A percentile compares a stretch with the other conserved stretches of the same genome.
Evolutionary conservation across 2,329 filamentous ascomycete genomes (phyloP).

Genomic region (Epichloe uncinata): DNA sequence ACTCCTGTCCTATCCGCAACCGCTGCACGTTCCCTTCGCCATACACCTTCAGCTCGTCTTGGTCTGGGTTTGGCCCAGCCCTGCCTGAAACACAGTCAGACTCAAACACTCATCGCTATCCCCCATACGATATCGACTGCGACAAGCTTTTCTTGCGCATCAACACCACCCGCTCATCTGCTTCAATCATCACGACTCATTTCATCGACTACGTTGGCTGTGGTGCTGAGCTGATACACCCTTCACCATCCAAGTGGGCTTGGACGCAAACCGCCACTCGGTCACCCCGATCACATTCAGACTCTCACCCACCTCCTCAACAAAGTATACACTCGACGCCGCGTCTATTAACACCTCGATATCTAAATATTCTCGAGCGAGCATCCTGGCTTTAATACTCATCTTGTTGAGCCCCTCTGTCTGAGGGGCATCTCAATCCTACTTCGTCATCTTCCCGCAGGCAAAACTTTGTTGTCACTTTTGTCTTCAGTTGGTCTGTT

Average conservation of each 20-base stretch:
- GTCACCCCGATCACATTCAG: conserved; percentile 3
- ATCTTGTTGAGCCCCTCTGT: conserved; percentile 4
- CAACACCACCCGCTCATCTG: conserved; percentile 3
- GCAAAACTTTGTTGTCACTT: background rate
- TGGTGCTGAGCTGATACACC: background rate
- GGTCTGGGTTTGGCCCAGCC: conserved; percentile 7
- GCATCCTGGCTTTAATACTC: conserved; percentile 4
- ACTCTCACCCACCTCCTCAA: background rate
- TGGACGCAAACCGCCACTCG: conserved; percentile 7
- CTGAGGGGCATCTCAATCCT: conserved; percentile 4
- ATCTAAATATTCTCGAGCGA: background rate
- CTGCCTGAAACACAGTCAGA: conserved; percentile 14
- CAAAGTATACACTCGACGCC: background rate
- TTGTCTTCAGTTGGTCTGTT: background rate
- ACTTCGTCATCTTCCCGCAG: background rate
- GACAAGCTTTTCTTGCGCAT: conserved; percentile 4
- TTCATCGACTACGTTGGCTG: background rate
- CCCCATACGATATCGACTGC: conserved; percentile 4
- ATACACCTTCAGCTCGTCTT: conserved; percentile 2
- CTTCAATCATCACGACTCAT: conserved; percentile 4
- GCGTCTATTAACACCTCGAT: background rate
- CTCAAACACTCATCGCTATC: conserved; percentile 6
- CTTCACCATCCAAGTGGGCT: background rate
- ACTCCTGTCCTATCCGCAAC: background rate
- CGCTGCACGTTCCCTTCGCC: conserved; percentile 3